Conservation (phyloP, 805 yeast genomes). For the Pichia thaimueangensis region DNA sequence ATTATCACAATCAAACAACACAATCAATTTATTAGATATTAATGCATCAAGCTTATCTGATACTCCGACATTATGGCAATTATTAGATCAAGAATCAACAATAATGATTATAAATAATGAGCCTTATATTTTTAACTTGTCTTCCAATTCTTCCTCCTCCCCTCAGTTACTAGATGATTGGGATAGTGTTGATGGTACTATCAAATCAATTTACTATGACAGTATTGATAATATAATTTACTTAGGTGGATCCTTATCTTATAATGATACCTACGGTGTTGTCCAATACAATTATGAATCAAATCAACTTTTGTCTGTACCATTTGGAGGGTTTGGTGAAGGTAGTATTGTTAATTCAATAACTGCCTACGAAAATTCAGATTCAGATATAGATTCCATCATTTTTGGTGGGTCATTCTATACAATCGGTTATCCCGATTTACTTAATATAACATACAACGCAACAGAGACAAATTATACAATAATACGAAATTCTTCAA, state of each 20-base stretch:
- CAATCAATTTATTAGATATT: slow-evolving; percentile 2
- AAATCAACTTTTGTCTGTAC: slow-evolving; percentile 39
- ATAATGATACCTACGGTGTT: slow-evolving; percentile 45
- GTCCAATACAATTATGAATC: slow-evolving; percentile 54
- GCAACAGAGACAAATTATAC: slow-evolving; percentile 25
- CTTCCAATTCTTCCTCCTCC: slow-evolving; percentile 1
- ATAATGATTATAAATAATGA: slow-evolving; percentile 20
- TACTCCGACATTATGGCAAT: slow-evolving; percentile 12
- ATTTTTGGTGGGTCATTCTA: slow-evolving; percentile 76
- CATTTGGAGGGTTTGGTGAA: slow-evolving; percentile 72
- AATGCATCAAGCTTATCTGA: not conserved
- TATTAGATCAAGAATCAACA: slow-evolving; percentile 4
- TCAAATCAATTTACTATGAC: slow-evolving; percentile 45
- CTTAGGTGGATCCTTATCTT: slow-evolving; percentile 73
- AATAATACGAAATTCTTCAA: slow-evolving; percentile 15
- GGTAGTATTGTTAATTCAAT: slow-evolving; percentile 60
- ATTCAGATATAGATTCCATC: slow-evolving; percentile 40
- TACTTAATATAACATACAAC: slow-evolving; percentile 25
- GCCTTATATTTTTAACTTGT: slow-evolving; percentile 20
- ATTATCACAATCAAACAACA: slow-evolving; percentile 14
- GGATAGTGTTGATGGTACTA: slow-evolving; percentile 31
- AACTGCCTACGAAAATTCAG: too few relatives aligned
- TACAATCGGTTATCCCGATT: slow-evolving; percentile 48
- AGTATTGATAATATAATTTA: slow-evolving; percentile 44
- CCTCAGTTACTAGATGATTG: slow-evolving; percentile 17